Evolutionary conservation across 352 stramenopile species (phyloP), one percentile per base, ranked within the genome.

Genomic region (Pythium folliculosum): DNA sequence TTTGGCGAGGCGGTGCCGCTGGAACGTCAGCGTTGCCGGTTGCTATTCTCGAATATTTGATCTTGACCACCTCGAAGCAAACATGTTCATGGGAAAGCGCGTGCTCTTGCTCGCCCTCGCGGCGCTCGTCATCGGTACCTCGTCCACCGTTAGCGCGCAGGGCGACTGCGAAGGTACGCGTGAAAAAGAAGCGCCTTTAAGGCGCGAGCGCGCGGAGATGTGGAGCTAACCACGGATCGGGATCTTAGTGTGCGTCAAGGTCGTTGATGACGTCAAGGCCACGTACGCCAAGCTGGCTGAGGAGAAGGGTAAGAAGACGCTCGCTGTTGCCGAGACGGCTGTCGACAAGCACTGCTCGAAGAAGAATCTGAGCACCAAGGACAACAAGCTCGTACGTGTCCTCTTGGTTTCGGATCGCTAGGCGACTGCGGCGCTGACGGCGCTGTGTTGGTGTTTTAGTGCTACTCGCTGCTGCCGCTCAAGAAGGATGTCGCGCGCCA

Each of bases 401-500:
- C 14, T 43, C 35, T 5, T 40, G 8, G 35, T 47, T 47, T 47
- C 14, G 13, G 14, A 1, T 21, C 17, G 17, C 40, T 47, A 7
- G 35, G 2, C 8, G 35, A 40, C 35, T 45, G 30, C 44, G 19
- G 25, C 1, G 27, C 16, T 32, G 8, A 59, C 45, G 22, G 14
- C 27, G 5, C 17, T 49, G 13, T 21, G 14, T 58, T 49, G 55
- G 14, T 55, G 16, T 63, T 45, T 7, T 52, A 96, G 88, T 98
- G 94, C 81, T 98, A 98, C 86, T 97, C 90, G 62, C 70, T 98
- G 64, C 80, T 96, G 79, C 92, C 95, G 16, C 80, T 98, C 60
- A 98, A 98, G 81, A 96, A 96, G 73, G 90, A 97, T 50, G 87
- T 98, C 43, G 94, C 91, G 51, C 86, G 92, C 55, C 93, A 97